Conservation (phyloP, 2,329 filamentous ascomycete species). For the Neonectria faginata region DNA sequence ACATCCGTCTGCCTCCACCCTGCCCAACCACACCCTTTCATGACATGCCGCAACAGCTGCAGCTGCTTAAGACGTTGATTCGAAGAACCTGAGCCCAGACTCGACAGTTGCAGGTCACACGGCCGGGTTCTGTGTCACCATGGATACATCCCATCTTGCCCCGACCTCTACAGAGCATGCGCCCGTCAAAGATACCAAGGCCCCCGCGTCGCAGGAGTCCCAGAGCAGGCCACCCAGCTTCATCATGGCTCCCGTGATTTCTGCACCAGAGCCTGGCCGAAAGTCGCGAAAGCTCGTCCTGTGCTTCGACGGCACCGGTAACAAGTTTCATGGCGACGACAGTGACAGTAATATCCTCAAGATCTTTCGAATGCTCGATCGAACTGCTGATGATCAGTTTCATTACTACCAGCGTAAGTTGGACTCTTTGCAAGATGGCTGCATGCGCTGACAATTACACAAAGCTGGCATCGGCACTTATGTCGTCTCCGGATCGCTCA, state of each 20-base stretch:
- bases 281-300: conserved; percentile 63
- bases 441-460: conserved; percentile 6
- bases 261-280: conserved; percentile 31
- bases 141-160: conserved; percentile 42
- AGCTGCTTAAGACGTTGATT: conserved; percentile 16
- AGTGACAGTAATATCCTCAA: conserved; percentile 76
- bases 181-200: conserved; percentile 25
- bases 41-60: conserved; percentile 15
- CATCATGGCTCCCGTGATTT: conserved; percentile 32
- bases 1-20: not conserved
- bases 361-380: conserved; percentile 77
- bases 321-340: conserved; percentile 72
- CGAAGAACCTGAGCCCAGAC: not conserved
- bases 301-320: conserved; percentile 73
- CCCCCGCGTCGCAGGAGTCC: conserved; percentile 34
- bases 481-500: conserved; percentile 69
- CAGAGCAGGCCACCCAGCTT: conserved; percentile 41
- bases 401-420: conserved; percentile 72
- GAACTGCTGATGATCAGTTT: conserved; percentile 70
- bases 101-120: conserved; percentile 2
- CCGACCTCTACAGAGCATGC: conserved; percentile 34
- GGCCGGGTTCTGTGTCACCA: conserved; percentile 27
- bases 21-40: not conserved
- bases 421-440: accelerated
- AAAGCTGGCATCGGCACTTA: conserved; percentile 79